phyloP scores from a whole-genome alignment of 2,329 filamentous ascomycete genomes.

The Aureobasidium sp. region DNA sequence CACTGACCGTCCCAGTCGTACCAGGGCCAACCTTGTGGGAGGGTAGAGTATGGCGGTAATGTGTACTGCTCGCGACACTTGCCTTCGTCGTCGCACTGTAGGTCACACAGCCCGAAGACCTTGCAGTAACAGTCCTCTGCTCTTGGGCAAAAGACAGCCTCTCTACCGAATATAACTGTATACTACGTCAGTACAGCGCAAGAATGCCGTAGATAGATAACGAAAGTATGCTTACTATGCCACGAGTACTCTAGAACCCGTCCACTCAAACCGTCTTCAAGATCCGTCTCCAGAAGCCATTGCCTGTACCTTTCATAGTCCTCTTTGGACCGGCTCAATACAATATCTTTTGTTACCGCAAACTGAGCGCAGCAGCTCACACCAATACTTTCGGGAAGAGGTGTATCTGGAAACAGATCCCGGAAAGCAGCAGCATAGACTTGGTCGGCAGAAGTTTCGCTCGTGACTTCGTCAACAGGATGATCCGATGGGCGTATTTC shows the following conservation, averaged over 20 bases:
- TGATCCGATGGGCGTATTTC: constrained; percentile 42
- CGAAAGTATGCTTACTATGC: constrained; percentile 35
- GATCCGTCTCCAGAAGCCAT: constrained; percentile 43
- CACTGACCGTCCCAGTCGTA: constrained; percentile 45
- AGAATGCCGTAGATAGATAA: background rate
- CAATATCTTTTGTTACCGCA: constrained; percentile 42
- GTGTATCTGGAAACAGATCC: constrained; percentile 39
- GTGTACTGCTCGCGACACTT: constrained; percentile 53
- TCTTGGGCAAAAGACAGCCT: constrained; percentile 51
- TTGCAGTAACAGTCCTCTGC: constrained; percentile 60
- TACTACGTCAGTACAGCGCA: background rate
- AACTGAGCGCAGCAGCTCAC: constrained; percentile 52
- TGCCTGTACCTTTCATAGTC: constrained; percentile 44
- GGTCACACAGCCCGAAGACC: constrained; percentile 56
- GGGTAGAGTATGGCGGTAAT: constrained; percentile 50
- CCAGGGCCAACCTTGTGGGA: constrained; percentile 57
- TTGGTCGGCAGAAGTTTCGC: constrained; percentile 40
- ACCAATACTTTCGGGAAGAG: constrained; percentile 40
- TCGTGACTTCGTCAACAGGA: constrained; percentile 32
- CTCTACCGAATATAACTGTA: constrained; percentile 16
- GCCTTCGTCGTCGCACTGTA: constrained; percentile 35
- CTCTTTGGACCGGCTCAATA: constrained; percentile 37
- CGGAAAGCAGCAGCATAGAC: constrained; percentile 44
- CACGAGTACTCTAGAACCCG: constrained; percentile 53
- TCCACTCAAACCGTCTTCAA: constrained; percentile 45